Conservation (phyloP, 768 basidiomycete species). For the Kwoniella dendrophila region DNA sequence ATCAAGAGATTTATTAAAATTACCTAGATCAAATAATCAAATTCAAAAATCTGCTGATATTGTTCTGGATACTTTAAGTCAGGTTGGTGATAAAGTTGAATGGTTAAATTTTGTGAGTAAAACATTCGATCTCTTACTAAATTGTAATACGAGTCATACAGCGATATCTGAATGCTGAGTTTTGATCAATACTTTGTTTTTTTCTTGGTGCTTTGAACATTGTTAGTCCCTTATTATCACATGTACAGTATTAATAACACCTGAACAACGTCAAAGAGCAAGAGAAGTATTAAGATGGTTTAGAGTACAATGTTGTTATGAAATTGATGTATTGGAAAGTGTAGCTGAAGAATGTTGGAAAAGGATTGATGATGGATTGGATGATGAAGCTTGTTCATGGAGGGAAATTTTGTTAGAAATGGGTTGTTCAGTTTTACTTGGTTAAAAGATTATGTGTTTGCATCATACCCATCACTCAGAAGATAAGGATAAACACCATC, state of each 20-base stretch:
- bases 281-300: conserved; percentile 17
- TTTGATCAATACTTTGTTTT: neutral
- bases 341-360: conserved; percentile 25
- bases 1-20: conserved; percentile 10
- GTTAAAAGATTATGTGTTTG: too few species aligned
- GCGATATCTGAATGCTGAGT: too few species aligned
- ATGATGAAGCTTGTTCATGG: conserved; percentile 29
- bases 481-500: too few species aligned
- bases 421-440: conserved; percentile 20
- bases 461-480: neutral
- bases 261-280: conserved; percentile 9
- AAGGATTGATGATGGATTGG: conserved; percentile 25
- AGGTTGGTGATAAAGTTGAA: conserved; percentile 25
- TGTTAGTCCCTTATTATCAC: conserved; percentile 22
- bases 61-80: conserved; percentile 16
- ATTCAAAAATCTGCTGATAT: conserved; percentile 17
- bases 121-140: too few species aligned
- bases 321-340: conserved; percentile 19
- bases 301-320: conserved; percentile 21
- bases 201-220: neutral
- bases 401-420: conserved; percentile 27
- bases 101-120: conserved; percentile 29
- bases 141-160: too few species aligned
- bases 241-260: conserved; percentile 4
- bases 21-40: neutral